Evolutionary conservation across 371 early-diverging fungal genomes (phyloP), one percentile per base, ranked within the genome.

Genomic region (Lichtheimia hyalospora): DNA sequence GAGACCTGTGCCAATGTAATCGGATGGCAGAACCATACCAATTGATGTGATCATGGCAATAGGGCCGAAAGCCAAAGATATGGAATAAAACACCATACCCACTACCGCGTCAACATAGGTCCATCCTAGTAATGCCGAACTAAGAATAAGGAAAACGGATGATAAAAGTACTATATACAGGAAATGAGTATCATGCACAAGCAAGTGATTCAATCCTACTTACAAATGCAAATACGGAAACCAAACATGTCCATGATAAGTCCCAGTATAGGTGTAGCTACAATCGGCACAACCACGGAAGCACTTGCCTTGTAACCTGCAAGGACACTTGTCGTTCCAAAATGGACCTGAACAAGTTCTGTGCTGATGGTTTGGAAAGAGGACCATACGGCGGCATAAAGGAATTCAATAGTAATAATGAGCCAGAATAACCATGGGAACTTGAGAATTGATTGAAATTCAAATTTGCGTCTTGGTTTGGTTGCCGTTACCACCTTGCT

Each of bases 241-340:
- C 85, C 87, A 58, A 69, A 77, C 24, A 66, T 57, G 52, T 86
- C 85, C 68, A 84, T 74, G 48, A 82, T 49, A 41, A 81, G 43
- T 49, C 85, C 87, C n/a, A 82, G 58, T 3, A 81, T 18, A 18
- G 87, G 85, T 2, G 83, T 77, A 10, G 79, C 75, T 5, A 82
- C 71, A 34, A 84, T 82, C 6, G 87, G 87, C 1, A 84, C 62
- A 13, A 70, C 67, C 51, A 77, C 72, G 24, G 82, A 77, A 8
- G 83, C 72, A 64, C 81, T 79, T 4, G 83, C 75, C 14, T 74
- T 74, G 59, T 81, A 86, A n/a, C 83, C 84, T 12, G 84, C 82
- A 23, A 84, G 54, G 7, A 64, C 58, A 20, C 68, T 58, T 5
- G 61, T 62, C 1, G 69, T 69, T 50, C 73, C 72, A 53, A 76